Percentiles rank a stretch among this genome's conserved stretches.
Conservation (phyloP, 306 rosid species). For the Sicyos edulis region DNA sequence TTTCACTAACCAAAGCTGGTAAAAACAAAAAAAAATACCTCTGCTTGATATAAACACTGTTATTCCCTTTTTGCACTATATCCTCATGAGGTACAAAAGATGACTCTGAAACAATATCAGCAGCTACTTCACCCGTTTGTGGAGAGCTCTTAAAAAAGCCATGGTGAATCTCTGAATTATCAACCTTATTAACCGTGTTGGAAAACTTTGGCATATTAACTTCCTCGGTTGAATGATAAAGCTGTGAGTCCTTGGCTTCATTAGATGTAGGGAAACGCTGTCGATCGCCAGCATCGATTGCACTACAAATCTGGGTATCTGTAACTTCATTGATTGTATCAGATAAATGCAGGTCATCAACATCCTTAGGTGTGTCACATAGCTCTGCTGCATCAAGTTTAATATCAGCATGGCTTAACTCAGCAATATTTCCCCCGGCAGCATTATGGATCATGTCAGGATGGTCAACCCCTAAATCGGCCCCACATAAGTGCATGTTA, state of each 20-base stretch:
- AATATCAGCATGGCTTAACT: conserved; percentile 31
- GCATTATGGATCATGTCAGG: conserved; percentile 42
- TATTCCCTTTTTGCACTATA: conserved; percentile 55
- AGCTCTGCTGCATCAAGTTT: conserved; percentile 30
- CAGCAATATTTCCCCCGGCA: conserved; percentile 35
- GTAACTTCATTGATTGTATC: conserved; percentile 32
- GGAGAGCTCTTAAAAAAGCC: conserved; percentile 35
- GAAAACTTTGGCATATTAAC: conserved; percentile 28
- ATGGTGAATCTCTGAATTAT: conserved; percentile 37
- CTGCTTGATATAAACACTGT: conserved; percentile 52
- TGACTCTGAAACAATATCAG: conserved; percentile 49
- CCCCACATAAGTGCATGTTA: conserved; percentile 48
- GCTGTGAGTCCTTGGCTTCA: conserved; percentile 25
- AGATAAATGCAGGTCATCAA: conserved; percentile 20
- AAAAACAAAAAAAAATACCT: conserved; percentile 24
- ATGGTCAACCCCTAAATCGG: conserved; percentile 51
- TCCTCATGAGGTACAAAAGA: conserved; percentile 54
- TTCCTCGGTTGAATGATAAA: conserved; percentile 30
- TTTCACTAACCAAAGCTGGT: not conserved
- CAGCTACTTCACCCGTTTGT: conserved; percentile 32
- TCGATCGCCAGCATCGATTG: conserved; percentile 25
- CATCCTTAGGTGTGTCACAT: conserved; percentile 20
- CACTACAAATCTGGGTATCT: conserved; percentile 28
- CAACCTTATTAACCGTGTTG: conserved; percentile 8
- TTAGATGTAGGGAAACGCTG: conserved; percentile 28